These are phyloP conservation scores for Nakazawaea peltata DNA, from an alignment of 805 yeast species.

Conservation along the genomic window DNA sequence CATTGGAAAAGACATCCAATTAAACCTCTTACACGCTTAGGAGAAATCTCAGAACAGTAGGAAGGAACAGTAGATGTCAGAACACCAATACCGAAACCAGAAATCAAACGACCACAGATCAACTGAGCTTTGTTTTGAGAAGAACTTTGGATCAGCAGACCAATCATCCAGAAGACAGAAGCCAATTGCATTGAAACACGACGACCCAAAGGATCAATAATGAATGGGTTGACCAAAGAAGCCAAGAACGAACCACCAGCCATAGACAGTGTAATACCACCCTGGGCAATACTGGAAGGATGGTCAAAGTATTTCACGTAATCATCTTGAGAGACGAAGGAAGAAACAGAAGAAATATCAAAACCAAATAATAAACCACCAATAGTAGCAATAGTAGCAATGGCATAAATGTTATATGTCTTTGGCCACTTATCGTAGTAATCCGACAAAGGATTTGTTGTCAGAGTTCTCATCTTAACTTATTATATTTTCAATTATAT, in stretches of 20 bases:
- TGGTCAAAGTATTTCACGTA: conserved; percentile 44
- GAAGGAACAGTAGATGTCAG: conserved; percentile 64
- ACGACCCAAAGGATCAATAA: conserved; percentile 38
- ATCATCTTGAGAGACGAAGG: conserved; percentile 44
- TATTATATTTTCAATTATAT: no score
- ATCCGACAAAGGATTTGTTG: conserved; percentile 6
- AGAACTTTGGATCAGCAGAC: conserved; percentile 15
- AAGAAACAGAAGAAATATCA: conserved; percentile 73
- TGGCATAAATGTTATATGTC: conserved; percentile 47
- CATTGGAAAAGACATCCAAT: conserved; percentile 57
- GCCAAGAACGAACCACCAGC: conserved; percentile 55
- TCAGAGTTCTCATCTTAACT: conserved; percentile 5
- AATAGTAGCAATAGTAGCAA: conserved; percentile 49
- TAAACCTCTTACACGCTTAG: conserved; percentile 50
- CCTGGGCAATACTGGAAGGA: conserved; percentile 55
- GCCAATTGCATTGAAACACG: conserved; percentile 25
- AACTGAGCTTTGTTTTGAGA: conserved; percentile 33
- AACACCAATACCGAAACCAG: conserved; percentile 61
- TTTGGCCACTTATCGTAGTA: conserved; percentile 21
- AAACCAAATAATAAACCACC: conserved; percentile 74
- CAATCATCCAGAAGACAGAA: conserved; percentile 19
- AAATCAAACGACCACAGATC: conserved; percentile 47
- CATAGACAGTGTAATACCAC: conserved; percentile 68
- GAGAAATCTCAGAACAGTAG: conserved; percentile 57
- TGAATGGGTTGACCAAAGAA: conserved; percentile 21